Evolutionary conservation across 2,329 filamentous ascomycete genomes (phyloP), one percentile per base, ranked within the genome.

Genomic region (Chaetomiaceae sp.): DNA sequence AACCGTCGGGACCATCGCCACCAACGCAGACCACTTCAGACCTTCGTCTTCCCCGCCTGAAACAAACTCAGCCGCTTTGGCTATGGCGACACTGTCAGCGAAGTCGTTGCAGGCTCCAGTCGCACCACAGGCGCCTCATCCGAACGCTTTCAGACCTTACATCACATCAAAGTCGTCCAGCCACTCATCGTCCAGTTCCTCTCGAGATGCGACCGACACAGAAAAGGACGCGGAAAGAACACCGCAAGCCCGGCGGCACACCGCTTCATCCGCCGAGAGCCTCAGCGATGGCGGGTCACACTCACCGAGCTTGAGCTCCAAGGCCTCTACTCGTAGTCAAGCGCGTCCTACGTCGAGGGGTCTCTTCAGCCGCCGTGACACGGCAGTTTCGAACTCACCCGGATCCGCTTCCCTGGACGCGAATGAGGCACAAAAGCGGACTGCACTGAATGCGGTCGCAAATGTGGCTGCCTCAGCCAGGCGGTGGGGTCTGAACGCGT

Each of bases 81-180:
- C 76, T 20, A 87, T 89, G 73, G 82, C 83, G 45, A 81, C 79
- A 32, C 70, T 87, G 32, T 80, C 84, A n/a, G 76, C 71, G 15
- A 72, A 77, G 15, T 79, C 83, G n/a, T n/a, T n/a, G 1, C 73
- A 77, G 29, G 71, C 76, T n/a, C 63, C 66, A 18, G 77, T 78
- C 1, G 75, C 78, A 1, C 60, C 65, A 6, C 68, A 69, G 11
- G 72, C 74, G 47, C 68, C 29, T 66, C 67, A 38, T 72, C 71
- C 36, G 67, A 71, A 20, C 58, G 62, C 59, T 34, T 61, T 56
- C 53, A 68, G 59, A 42, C 60, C 59, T 22, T 68, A 63, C 49
- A 66, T 65, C 10, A 55, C 63, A 4, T 65, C 66, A 4, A 68
- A 68, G 38, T 57, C 61, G 18, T 67, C 70, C 12, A 75, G 69